phyloP scores from a whole-genome alignment of 1,284 basidiomycete species.

The Malassezia equina region DNA sequence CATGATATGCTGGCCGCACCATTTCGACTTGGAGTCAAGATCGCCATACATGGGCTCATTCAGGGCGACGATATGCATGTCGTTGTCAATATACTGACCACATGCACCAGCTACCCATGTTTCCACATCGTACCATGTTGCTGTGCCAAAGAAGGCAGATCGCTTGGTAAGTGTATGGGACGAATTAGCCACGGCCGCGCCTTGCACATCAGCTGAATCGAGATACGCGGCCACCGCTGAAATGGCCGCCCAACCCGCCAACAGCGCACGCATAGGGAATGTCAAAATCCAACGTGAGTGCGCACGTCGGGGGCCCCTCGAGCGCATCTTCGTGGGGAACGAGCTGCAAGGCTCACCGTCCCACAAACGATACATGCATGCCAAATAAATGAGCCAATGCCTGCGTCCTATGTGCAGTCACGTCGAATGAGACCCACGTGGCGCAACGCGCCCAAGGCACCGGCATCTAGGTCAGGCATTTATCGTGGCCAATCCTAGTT shows the following conservation, averaged over 20 bases:
- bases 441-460: not conserved
- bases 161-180: not conserved
- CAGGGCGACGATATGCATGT: constrained; percentile 33
- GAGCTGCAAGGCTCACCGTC: not conserved
- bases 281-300: not conserved
- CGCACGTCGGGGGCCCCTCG: not conserved
- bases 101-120: constrained; percentile 37
- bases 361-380: not conserved
- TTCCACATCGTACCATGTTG: constrained; percentile 38
- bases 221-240: not conserved
- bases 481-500: not conserved
- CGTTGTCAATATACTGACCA: constrained; percentile 23
- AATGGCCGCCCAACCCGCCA: not conserved
- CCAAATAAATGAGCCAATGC: not conserved
- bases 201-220: not conserved
- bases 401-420: not conserved
- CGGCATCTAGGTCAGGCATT: not conserved
- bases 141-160: constrained; percentile 24
- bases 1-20: constrained; percentile 35
- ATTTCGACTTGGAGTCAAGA: constrained; percentile 22
- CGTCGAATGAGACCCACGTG: not conserved
- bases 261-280: not conserved
- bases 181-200: not conserved
- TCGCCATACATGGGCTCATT: constrained; percentile 39
- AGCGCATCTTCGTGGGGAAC: not conserved